Evolutionary conservation across 805 yeast genomes (phyloP).

Genomic region (Metschnikowia baotianmanensis): DNA sequence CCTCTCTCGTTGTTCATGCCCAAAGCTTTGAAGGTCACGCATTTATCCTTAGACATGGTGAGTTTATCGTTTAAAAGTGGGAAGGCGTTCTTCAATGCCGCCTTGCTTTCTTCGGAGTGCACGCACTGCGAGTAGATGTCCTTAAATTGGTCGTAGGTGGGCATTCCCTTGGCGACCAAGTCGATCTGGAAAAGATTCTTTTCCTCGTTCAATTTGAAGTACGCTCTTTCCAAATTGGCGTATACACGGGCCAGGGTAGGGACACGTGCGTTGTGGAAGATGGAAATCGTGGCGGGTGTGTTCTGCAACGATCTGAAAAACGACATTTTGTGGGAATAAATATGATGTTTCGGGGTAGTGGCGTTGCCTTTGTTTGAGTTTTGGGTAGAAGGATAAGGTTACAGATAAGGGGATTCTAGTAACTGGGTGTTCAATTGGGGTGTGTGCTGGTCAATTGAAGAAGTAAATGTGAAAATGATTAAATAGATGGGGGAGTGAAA

Average conservation of each 20-base stretch:
- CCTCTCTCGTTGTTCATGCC: conserved; percentile 23
- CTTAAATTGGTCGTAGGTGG: conserved; percentile 42
- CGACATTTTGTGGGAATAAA: conserved; percentile 25
- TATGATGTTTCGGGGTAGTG: background rate
- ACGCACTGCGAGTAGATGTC: conserved; percentile 28
- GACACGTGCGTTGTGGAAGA: conserved; percentile 39
- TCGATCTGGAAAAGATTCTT: conserved; percentile 35
- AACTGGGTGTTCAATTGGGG: background rate
- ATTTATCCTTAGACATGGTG: conserved; percentile 18
- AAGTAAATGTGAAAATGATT: background rate
- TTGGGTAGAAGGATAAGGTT: too few relatives aligned
- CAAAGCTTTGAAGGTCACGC: conserved; percentile 23
- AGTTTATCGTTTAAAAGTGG: conserved; percentile 36
- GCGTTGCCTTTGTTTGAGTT: background rate
- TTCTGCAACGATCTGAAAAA: conserved; percentile 42
- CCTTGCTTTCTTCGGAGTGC: conserved; percentile 24
- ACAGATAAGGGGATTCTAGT: background rate
- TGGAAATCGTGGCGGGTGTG: conserved; percentile 40
- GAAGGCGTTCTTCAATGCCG: conserved; percentile 29
- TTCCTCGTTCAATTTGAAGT: conserved; percentile 28
- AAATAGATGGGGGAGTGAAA: too few relatives aligned
- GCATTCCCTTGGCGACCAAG: conserved; percentile 38
- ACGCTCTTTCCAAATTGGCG: conserved; percentile 31
- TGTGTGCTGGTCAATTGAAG: background rate
- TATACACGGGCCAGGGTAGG: conserved; percentile 33